phyloP scores from a whole-genome alignment of 345 rosid species.

The Turritis glabra region DNA sequence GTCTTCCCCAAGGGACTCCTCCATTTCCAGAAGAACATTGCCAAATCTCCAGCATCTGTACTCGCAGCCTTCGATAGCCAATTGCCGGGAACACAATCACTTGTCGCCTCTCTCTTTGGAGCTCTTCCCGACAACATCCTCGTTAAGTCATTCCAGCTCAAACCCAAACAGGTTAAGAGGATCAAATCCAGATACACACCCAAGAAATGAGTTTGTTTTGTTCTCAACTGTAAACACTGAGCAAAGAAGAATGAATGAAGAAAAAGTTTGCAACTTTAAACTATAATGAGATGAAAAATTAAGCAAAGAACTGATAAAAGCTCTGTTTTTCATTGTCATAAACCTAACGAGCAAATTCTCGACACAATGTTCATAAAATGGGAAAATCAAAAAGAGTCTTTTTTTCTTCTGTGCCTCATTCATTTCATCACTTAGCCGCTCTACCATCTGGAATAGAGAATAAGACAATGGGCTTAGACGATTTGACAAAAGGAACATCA shows the following conservation, averaged over 20 bases:
- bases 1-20: conserved; percentile 61
- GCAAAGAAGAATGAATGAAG: neutral
- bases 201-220: conserved; percentile 37
- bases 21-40: conserved; percentile 61
- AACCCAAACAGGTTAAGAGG: conserved; percentile 41
- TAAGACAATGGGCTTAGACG: conserved; percentile 72
- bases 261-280: conserved; percentile 7
- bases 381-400: neutral
- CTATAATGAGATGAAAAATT: neutral
- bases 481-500: conserved; percentile 71
- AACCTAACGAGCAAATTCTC: neutral
- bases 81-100: conserved; percentile 56
- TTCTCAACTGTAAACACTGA: conserved; percentile 12
- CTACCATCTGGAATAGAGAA: conserved; percentile 85
- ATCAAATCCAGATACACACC: conserved; percentile 51
- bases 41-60: conserved; percentile 44
- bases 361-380: conserved; percentile 6
- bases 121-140: conserved; percentile 53
- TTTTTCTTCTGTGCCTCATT: too few relatives aligned
- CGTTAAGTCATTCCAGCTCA: conserved; percentile 48
- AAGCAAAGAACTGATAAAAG: neutral
- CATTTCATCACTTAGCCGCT: conserved; percentile 32
- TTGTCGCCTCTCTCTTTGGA: conserved; percentile 47
- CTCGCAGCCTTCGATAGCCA: conserved; percentile 61
- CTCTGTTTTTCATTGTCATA: conserved; percentile 11